Percentiles rank a stretch among this genome's conserved stretches.
Evolutionary conservation across 2,329 filamentous ascomycete genomes (phyloP).

Genomic region (Trichoderma sp.): DNA sequence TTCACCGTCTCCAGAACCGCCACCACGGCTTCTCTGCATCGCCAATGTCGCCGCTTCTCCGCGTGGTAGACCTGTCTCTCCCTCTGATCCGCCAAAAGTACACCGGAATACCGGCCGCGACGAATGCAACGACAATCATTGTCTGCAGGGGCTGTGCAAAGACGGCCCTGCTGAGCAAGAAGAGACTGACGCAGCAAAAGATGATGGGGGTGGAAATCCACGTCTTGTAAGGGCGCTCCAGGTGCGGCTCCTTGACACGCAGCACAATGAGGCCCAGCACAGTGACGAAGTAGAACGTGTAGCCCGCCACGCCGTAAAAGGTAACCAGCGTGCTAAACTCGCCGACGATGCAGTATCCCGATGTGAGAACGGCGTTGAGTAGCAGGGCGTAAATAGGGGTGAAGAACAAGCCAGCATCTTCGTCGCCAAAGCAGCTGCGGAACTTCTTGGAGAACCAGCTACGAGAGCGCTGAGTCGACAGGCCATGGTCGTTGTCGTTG

Average conservation of each 20-base stretch:
- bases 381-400: slow-evolving; percentile 91
- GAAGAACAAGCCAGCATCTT: slow-evolving; percentile 77
- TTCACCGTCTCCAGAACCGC: slow-evolving; percentile 56
- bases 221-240: slow-evolving; percentile 89
- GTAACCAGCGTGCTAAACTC: slow-evolving; percentile 91
- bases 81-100: slow-evolving; percentile 84
- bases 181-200: slow-evolving; percentile 96
- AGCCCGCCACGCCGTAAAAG: slow-evolving; percentile 96
- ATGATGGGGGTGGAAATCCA: slow-evolving; percentile 98
- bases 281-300: slow-evolving; percentile 95
- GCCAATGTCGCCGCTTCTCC: slow-evolving; percentile 38
- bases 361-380: slow-evolving; percentile 73
- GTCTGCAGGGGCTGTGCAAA: slow-evolving; percentile 92
- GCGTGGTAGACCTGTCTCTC: slow-evolving; percentile 49
- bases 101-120: slow-evolving; percentile 77
- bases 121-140: slow-evolving; percentile 79
- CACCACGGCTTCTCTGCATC: slow-evolving; percentile 45
- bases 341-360: slow-evolving; percentile 77
- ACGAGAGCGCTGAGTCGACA: slow-evolving; percentile 47
- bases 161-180: slow-evolving; percentile 82
- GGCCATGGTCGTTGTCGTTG: slow-evolving; percentile 36
- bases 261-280: slow-evolving; percentile 91
- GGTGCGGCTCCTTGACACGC: slow-evolving; percentile 77
- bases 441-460: slow-evolving; percentile 60
- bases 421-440: slow-evolving; percentile 68